phyloP scores from a whole-genome alignment of 202 grass and related monocot species.

The Bolboschoenoplectus hybrid region DNA sequence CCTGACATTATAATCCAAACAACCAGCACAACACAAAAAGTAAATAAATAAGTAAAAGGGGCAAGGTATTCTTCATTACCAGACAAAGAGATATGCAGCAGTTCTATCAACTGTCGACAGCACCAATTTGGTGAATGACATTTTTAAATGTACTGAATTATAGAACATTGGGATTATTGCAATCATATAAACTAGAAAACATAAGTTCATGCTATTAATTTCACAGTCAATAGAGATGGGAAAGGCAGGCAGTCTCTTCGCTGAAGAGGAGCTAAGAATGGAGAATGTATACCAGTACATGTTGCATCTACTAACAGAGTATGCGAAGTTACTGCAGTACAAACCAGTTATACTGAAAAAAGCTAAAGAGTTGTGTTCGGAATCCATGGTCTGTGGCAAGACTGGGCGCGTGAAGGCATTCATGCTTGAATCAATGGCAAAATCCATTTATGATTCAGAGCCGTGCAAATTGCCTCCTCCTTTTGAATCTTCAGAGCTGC shows the following conservation, averaged over 20 bases:
- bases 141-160: neutral
- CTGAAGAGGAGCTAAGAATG: slow-evolving; percentile 54
- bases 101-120: neutral
- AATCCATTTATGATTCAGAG: slow-evolving; percentile 35
- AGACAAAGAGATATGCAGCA: neutral
- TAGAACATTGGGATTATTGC: neutral
- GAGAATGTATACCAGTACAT: slow-evolving; percentile 86
- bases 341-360: slow-evolving; percentile 61
- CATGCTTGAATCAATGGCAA: slow-evolving; percentile 64
- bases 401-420: too few species aligned
- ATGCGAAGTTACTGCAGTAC: slow-evolving; percentile 58
- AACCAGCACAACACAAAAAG: too few species aligned
- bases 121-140: neutral
- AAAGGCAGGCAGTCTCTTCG: slow-evolving; percentile 48
- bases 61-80: neutral
- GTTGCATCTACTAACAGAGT: slow-evolving; percentile 69
- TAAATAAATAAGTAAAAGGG: too few species aligned
- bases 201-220: neutral
- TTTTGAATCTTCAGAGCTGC: slow-evolving; percentile 43
- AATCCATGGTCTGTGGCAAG: too few species aligned
- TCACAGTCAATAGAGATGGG: slow-evolving; percentile 46
- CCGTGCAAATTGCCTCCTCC: slow-evolving; percentile 62
- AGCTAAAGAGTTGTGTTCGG: slow-evolving; percentile 44
- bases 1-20: too few species aligned
- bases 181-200: neutral